Conservation (phyloP, 495 filamentous ascomycete genomes). For the Penicillium angulare region DNA sequence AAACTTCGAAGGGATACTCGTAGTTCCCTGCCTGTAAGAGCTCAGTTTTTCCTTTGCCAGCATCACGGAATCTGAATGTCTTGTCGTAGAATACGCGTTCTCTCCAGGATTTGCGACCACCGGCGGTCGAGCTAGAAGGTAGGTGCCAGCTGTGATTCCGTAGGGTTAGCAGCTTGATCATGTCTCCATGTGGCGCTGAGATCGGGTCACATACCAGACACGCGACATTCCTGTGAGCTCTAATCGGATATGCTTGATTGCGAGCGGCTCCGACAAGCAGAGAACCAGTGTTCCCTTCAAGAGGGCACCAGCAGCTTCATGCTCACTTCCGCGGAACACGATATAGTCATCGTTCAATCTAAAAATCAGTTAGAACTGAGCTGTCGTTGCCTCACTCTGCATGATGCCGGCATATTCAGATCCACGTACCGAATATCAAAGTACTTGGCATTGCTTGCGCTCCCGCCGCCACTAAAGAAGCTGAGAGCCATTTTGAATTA, state of each 20-base stretch:
- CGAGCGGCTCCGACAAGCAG: conserved; percentile 66
- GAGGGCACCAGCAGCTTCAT: conserved; percentile 73
- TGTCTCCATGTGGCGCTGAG: too few relatives aligned
- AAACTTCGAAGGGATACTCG: conserved; percentile 84
- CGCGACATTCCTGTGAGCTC: conserved; percentile 69
- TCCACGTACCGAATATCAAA: conserved; percentile 54
- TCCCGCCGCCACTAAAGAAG: conserved; percentile 48
- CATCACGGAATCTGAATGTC: conserved; percentile 52
- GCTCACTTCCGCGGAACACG: conserved; percentile 70
- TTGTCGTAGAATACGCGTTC: conserved; percentile 57
- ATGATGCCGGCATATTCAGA: too few relatives aligned
- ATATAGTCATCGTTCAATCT: conserved; percentile 79
- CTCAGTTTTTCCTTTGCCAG: conserved; percentile 53
- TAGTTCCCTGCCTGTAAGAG: conserved; percentile 75
- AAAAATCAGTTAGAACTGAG: conserved; percentile 5
- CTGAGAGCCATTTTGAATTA: conserved; percentile 46
- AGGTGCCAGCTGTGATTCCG: conserved; percentile 41
- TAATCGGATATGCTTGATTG: conserved; percentile 69
- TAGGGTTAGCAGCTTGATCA: neutral
- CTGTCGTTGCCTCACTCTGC: neutral
- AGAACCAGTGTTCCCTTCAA: conserved; percentile 74
- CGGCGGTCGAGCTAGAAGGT: conserved; percentile 42
- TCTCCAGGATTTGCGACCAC: conserved; percentile 48
- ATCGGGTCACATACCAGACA: conserved; percentile 56
- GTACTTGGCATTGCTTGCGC: conserved; percentile 51